Evolutionary conservation across 2,329 filamentous ascomycete species (phyloP).

Genomic region (Colletotrichum sp.): DNA sequence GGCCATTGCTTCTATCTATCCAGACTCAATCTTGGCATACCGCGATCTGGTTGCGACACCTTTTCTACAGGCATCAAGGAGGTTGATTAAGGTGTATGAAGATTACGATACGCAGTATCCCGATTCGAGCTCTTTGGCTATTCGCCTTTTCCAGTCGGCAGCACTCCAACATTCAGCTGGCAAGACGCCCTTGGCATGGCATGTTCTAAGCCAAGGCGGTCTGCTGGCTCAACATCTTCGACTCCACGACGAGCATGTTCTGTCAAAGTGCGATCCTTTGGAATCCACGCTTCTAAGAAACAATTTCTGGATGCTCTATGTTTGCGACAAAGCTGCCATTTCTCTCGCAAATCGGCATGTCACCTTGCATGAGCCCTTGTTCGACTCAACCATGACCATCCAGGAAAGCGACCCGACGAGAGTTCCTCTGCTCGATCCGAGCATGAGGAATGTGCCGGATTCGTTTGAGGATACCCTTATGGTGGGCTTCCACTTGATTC

Average conservation of each 20-base stretch:
- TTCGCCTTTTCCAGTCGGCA: slow-evolving; percentile 50
- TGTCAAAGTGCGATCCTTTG: slow-evolving; percentile 36
- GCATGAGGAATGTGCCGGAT: slow-evolving; percentile 19
- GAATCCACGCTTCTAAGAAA: slow-evolving; percentile 43
- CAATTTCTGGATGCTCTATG: slow-evolving; percentile 45
- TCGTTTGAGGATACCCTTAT: background rate
- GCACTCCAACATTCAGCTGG: slow-evolving; percentile 42
- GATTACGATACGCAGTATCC: slow-evolving; percentile 47
- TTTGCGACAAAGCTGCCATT: slow-evolving; percentile 43
- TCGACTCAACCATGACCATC: slow-evolving; percentile 41
- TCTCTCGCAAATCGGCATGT: slow-evolving; percentile 46
- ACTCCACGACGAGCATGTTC: slow-evolving; percentile 42
- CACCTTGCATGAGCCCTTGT: slow-evolving; percentile 48
- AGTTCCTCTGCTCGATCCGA: background rate
- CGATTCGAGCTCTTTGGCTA: slow-evolving; percentile 45
- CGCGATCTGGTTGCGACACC: slow-evolving; percentile 40
- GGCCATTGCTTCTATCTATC: slow-evolving; percentile 32
- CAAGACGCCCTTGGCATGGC: slow-evolving; percentile 17
- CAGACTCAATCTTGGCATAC: slow-evolving; percentile 43
- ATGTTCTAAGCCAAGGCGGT: slow-evolving; percentile 48
- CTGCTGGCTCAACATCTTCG: slow-evolving; percentile 46
- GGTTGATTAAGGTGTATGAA: slow-evolving; percentile 40
- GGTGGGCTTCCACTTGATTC: slow-evolving; percentile 45
- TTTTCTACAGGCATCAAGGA: slow-evolving; percentile 43
- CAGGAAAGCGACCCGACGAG: background rate